phyloP scores from a whole-genome alignment of 345 rosid species.

The Dimocarpus longan region DNA sequence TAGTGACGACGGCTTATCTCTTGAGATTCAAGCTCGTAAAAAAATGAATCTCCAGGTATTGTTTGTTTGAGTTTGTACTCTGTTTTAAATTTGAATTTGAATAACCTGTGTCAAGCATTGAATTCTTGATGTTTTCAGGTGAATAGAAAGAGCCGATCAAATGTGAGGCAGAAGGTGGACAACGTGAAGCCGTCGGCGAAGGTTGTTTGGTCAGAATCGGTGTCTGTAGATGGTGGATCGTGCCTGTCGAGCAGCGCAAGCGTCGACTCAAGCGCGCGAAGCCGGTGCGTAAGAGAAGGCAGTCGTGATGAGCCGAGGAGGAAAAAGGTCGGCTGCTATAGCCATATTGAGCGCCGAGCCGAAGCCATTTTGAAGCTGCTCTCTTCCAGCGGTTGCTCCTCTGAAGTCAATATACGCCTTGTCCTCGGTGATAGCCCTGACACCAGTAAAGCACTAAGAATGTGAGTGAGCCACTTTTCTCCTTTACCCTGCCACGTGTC shows the following conservation, averaged over 20 bases:
- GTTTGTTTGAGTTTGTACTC: too few relatives aligned
- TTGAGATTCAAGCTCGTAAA: constrained; percentile 31
- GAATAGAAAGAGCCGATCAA: constrained; percentile 53
- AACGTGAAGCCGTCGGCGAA: constrained; percentile 6
- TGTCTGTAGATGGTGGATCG: too few relatives aligned
- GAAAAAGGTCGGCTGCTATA: too few relatives aligned
- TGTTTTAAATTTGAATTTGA: neutral
- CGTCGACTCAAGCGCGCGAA: too few relatives aligned
- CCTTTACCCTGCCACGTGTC: neutral
- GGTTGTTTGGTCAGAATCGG: too few relatives aligned
- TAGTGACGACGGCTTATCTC: constrained; percentile 42
- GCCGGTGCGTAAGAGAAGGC: too few relatives aligned
- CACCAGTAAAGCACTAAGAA: constrained; percentile 97
- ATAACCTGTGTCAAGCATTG: neutral
- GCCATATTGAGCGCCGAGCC: too few relatives aligned
- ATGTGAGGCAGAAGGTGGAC: constrained; percentile 25
- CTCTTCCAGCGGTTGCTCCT: constrained; percentile 50
- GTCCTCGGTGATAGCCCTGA: constrained; percentile 88
- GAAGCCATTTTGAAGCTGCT: constrained; percentile 77
- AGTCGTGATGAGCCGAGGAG: too few relatives aligned
- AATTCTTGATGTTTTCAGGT: constrained; percentile 37
- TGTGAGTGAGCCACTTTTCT: constrained; percentile 40
- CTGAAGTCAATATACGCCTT: constrained; percentile 76
- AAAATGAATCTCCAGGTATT: constrained; percentile 58
- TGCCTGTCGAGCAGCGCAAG: too few relatives aligned